phyloP scores from a whole-genome alignment of 2,329 filamentous ascomycete genomes.

The Aotearoamyces nothofagi region DNA sequence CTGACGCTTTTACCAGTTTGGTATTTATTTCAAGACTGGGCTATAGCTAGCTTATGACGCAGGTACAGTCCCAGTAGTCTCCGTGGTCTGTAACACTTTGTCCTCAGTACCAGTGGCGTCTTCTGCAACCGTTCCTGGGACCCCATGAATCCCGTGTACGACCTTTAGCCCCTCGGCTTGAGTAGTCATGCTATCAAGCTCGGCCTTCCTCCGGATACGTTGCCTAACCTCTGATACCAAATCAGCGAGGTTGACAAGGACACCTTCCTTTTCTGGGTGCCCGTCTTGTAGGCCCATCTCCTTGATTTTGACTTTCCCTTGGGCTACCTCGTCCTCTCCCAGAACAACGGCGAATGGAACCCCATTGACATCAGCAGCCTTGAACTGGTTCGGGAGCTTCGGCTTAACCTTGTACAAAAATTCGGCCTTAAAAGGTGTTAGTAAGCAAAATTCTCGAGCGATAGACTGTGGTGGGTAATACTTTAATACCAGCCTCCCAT shows the following conservation, averaged over 20 bases:
- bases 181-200: conserved; percentile 14
- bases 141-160: conserved; percentile 15
- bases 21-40: too few species aligned
- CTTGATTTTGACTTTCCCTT: conserved; percentile 80
- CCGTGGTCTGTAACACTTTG: neutral
- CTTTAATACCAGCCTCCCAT: conserved; percentile 81
- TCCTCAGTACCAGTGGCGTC: conserved; percentile 1
- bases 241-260: conserved; percentile 50
- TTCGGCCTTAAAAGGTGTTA: conserved; percentile 41
- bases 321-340: conserved; percentile 75
- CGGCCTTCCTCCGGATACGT: conserved; percentile 24
- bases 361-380: conserved; percentile 65
- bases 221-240: conserved; percentile 48
- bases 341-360: conserved; percentile 81
- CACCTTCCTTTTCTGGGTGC: conserved; percentile 81
- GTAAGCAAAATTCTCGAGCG: too few species aligned
- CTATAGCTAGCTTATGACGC: too few species aligned
- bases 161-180: conserved; percentile 17
- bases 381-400: conserved; percentile 80
- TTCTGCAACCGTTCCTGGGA: conserved; percentile 4
- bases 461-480: too few species aligned
- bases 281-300: conserved; percentile 64
- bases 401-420: conserved; percentile 85
- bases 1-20: too few species aligned
- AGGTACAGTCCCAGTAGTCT: conserved; percentile 10